These are phyloP conservation scores for Monilinia fructigena DNA, from an alignment of 2,329 filamentous ascomycete species.

Conservation along the genomic window DNA sequence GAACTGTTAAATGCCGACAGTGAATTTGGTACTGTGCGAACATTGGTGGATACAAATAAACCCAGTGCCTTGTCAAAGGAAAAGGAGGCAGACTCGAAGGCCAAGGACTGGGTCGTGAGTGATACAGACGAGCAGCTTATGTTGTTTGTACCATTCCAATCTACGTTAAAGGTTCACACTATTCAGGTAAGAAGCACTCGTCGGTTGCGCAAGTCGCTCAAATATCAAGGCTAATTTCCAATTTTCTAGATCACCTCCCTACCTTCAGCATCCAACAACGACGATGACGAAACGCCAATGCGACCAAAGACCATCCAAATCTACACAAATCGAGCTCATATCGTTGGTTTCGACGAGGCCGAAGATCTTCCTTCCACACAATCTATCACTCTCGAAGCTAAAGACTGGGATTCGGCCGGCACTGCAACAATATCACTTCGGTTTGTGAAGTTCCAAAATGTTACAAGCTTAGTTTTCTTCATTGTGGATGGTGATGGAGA, in stretches of 20 bases:
- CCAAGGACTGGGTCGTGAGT: conserved; percentile 87
- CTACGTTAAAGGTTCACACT: conserved; percentile 85
- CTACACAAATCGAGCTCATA: conserved; percentile 84
- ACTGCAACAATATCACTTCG: conserved; percentile 73
- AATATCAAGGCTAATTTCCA: not conserved
- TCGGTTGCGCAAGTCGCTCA: not conserved
- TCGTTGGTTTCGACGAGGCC: conserved; percentile 92
- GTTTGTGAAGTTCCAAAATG: conserved; percentile 97
- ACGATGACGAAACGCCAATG: conserved; percentile 75
- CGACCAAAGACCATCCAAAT: conserved; percentile 80
- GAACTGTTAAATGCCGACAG: conserved; percentile 87
- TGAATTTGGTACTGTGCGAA: conserved; percentile 68
- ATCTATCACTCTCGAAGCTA: conserved; percentile 67
- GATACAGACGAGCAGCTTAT: conserved; percentile 97
- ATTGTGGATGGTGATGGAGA: conserved; percentile 82
- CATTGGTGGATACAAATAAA: conserved; percentile 68
- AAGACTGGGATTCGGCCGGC: conserved; percentile 79
- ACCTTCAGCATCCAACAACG: conserved; percentile 54
- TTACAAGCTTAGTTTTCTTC: conserved; percentile 82
- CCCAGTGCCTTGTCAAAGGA: conserved; percentile 63
- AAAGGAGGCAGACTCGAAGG: conserved; percentile 49
- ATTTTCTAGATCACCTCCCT: conserved; percentile 75
- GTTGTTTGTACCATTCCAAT: conserved; percentile 87
- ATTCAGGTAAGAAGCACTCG: conserved; percentile 53
- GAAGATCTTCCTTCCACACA: conserved; percentile 83